These are phyloP conservation scores for Fraxinus greggii DNA, from an alignment of 305 asterid species.

Conservation along the genomic window DNA sequence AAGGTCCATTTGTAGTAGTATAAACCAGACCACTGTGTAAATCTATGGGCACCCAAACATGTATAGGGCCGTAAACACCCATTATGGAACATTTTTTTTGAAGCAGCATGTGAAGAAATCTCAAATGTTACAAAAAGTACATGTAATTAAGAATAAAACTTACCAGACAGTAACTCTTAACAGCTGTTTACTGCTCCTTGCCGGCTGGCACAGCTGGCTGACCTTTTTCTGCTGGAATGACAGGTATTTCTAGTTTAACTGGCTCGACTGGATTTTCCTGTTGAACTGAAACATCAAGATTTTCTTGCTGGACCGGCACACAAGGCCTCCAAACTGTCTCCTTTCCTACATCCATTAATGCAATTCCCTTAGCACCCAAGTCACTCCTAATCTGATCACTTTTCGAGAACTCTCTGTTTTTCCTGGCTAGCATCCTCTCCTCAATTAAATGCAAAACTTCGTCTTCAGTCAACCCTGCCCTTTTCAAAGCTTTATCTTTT, in stretches of 20 bases:
- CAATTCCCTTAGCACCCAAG: conserved; percentile 64
- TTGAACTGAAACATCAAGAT: conserved; percentile 3
- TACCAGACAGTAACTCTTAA: conserved; percentile 7
- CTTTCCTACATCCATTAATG: conserved; percentile 73
- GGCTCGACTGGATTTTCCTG: background rate
- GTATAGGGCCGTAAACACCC: background rate
- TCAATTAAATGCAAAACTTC: conserved; percentile 49
- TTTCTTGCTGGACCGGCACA: conserved; percentile 43
- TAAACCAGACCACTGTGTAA: background rate
- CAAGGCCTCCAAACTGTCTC: conserved; percentile 88
- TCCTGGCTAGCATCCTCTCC: conserved; percentile 61
- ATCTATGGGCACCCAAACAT: conserved; percentile 8
- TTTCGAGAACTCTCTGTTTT: conserved; percentile 50
- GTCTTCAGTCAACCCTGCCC: conserved; percentile 64
- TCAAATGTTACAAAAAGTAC: background rate
- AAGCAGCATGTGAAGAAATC: background rate
- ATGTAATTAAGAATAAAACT: conserved; percentile 10
- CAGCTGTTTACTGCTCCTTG: conserved; percentile 16
- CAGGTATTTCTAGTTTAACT: conserved; percentile 25
- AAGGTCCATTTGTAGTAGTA: background rate
- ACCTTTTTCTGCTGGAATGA: conserved; percentile 16
- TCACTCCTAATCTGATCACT: conserved; percentile 68
- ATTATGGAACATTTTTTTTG: background rate
- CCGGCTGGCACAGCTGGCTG: conserved; percentile 22
- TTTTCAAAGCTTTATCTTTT: conserved; percentile 67